Base-by-base conservation (phyloP, 306 rosid species). In the Coriaria nepalensis region DNA sequence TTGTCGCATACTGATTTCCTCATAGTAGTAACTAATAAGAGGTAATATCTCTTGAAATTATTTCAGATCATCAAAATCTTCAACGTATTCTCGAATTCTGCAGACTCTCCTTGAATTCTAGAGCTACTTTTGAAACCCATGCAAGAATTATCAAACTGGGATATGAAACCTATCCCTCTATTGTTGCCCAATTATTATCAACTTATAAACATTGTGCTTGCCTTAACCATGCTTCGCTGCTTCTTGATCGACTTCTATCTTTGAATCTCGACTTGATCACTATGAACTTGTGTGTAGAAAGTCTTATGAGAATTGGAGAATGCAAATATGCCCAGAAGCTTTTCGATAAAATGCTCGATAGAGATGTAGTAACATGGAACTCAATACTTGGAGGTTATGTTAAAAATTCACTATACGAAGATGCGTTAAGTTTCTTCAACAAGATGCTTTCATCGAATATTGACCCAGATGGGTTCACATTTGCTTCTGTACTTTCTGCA, bases 341-440 rank as follows among this genome's bases (percentile, higher is more conserved):
- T 64, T 82, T 79, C 50, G 34, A 34, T 15, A 82, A 73, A 66
- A 73, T 63, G 66, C 45, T 61, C 35, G 55, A 8, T 8, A 40
- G 77, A 47, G 83, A 82, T 70, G 63, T 71, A 2, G 77, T 82
- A 15, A 66, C 93, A 4, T 82, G 93, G 87, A 78, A 79, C 68
- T 57, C 84, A 11, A 40, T 78, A 50, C 61, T 82, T 47, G 78
- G 82, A 13, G 94, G 87, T 47, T 73, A 55, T 43, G 87, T 83
- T 7, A 66, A 68, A 45, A 76, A 66, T 40, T 53, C 63, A 6
- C 73, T 70, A 11, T 71, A 70, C 13, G 48, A 59, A 13, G 79
- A 71, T 39, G 84, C 78, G 0, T 39, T 79, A 56, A 63, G 62
- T 4, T 9, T 76, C 39, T 82, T 82, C 42, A 45, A 49, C 9